phyloP scores from a whole-genome alignment of 805 yeast species.

The Sugiyamaella boreocaroliniensis region DNA sequence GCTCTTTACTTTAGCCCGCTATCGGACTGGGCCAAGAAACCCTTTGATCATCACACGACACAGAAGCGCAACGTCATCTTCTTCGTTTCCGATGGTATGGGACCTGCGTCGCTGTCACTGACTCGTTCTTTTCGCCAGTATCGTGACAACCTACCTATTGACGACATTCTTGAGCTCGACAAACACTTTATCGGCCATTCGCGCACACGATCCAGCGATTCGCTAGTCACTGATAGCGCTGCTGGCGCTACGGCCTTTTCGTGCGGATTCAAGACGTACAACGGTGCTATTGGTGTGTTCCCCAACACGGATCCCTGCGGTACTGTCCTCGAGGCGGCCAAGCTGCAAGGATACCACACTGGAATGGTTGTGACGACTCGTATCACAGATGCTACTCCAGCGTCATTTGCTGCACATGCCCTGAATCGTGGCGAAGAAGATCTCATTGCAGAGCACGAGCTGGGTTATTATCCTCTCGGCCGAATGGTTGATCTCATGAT shows the following conservation, averaged over 20 bases:
- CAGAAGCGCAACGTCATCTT: slow-evolving; percentile 69
- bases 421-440: slow-evolving; percentile 73
- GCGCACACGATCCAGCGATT: slow-evolving; percentile 70
- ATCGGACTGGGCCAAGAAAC: neutral
- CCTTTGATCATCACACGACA: slow-evolving; percentile 4
- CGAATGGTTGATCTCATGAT: slow-evolving; percentile 73
- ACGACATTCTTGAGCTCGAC: slow-evolving; percentile 58
- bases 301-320: slow-evolving; percentile 72
- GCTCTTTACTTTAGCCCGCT: slow-evolving; percentile 6
- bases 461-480: slow-evolving; percentile 78
- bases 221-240: slow-evolving; percentile 87
- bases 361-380: slow-evolving; percentile 91
- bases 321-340: slow-evolving; percentile 81
- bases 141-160: slow-evolving; percentile 46
- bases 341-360: slow-evolving; percentile 69
- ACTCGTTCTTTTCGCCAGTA: slow-evolving; percentile 70
- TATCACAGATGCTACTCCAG: slow-evolving; percentile 93
- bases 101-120: slow-evolving; percentile 77
- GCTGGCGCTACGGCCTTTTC: slow-evolving; percentile 96
- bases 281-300: slow-evolving; percentile 87
- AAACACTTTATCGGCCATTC: slow-evolving; percentile 71
- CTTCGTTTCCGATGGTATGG: slow-evolving; percentile 94
- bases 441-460: slow-evolving; percentile 77
- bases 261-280: slow-evolving; percentile 75
- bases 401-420: slow-evolving; percentile 77